Evolutionary conservation across 768 basidiomycete genomes (phyloP), one percentile per base, ranked within the genome.

Genomic region (Rhodosporidiobolus sp.): DNA sequence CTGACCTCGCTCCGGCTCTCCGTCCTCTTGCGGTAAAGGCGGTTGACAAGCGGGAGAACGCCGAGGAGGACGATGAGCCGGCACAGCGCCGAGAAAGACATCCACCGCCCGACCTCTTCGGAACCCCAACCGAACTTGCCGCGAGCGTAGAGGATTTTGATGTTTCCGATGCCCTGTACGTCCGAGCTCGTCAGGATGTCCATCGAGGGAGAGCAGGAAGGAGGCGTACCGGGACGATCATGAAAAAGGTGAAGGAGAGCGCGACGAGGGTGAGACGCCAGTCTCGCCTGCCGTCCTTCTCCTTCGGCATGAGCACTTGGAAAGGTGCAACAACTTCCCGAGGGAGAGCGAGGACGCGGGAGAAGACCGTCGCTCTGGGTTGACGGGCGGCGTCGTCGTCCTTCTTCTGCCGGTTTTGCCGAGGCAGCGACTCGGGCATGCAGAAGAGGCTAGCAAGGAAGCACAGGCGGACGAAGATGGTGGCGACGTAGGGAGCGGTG

Each of bases 361-460:
- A 59, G 32, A 34, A 56, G 50, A n/a, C 11, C 28, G 46, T 22
- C 16, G n/a, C n/a, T 10, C 17, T 30, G 46, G 4, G 5, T 16
- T 38, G 56, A 49, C 7, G 7, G 8, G 38, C 38, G 38, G 38
- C 8, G 45, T 24, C 22, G 35, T 24, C 19, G n/a, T 35, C 30
- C 63, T 55, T 24, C 19, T 50, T 24, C 20, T 34, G 65, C n/a
- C 49, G 57, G 22, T 49, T 32, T 1, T 34, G 50, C 9, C 45
- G 49, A 53, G n/a, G n/a, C n/a, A 71, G 64, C 8, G 70, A 71
- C 49, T 72, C 71, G 35, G 65, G 71, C 61, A 72, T 59, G 65
- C 67, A 28, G 24, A 63, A 16, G 30, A 63, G 9, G 32, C 50
- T 1, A 10, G 9, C 30, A 32, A 72, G 56, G 34, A 58, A 59